These are phyloP conservation scores for Bathelium albidoporum DNA, from an alignment of 495 filamentous ascomycete genomes.

Conservation along the genomic window DNA sequence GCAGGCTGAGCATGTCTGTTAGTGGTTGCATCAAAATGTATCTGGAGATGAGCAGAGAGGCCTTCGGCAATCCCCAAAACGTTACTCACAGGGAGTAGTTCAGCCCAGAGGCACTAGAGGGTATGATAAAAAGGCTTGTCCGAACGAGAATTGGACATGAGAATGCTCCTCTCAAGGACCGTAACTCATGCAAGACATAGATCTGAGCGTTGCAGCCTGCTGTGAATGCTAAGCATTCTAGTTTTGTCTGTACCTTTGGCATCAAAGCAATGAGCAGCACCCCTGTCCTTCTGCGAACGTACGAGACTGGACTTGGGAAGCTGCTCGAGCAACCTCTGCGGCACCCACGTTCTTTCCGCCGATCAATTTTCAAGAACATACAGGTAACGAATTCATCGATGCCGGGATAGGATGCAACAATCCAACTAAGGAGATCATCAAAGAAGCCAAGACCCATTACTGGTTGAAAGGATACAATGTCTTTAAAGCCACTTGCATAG, in stretches of 20 bases:
- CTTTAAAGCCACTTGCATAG: background rate
- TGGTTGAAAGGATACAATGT: background rate
- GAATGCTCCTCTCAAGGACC: background rate
- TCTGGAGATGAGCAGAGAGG: slow-evolving; percentile 5
- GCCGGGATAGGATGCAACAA: slow-evolving; percentile 14
- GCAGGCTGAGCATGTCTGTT: slow-evolving; percentile 13
- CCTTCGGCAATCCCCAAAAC: slow-evolving; percentile 5
- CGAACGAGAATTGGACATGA: background rate
- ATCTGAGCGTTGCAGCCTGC: background rate
- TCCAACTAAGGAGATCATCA: background rate
- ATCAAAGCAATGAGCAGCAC: background rate
- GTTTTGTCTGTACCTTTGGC: background rate
- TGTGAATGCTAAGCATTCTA: background rate
- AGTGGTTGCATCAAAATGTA: slow-evolving; percentile 15
- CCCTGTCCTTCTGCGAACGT: background rate
- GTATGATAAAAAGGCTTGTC: background rate
- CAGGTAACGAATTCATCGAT: slow-evolving; percentile 5
- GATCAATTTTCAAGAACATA: slow-evolving; percentile 5
- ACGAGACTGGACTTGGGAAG: slow-evolving; percentile 11
- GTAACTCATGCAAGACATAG: background rate
- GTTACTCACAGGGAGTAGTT: background rate
- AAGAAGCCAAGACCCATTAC: slow-evolving; percentile 7
- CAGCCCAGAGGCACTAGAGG: background rate
- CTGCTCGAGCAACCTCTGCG: slow-evolving; percentile 13
- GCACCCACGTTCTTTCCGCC: slow-evolving; percentile 14